Conservation (phyloP, 768 basidiomycete genomes). For the Sutorius australiensis region DNA sequence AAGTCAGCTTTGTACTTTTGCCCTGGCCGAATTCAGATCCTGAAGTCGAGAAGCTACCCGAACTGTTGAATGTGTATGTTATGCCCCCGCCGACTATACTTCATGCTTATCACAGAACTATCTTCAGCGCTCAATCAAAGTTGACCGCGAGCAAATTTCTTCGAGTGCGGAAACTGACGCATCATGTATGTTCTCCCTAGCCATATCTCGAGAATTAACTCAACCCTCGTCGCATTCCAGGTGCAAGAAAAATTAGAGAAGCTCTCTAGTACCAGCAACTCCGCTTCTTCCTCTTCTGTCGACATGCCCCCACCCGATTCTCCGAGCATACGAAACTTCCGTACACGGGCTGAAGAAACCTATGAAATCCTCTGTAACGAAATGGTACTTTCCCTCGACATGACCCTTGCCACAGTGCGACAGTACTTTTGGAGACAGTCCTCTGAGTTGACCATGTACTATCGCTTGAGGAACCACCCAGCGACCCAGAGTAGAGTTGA, state of each 20-base stretch:
- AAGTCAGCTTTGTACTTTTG: constrained; percentile 86
- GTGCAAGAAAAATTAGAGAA: constrained; percentile 82
- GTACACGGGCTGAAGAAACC: constrained; percentile 53
- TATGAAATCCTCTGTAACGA: constrained; percentile 91
- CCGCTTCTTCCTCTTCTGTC: constrained; percentile 30
- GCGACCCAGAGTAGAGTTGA: constrained; percentile 1
- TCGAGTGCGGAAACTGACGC: constrained; percentile 77
- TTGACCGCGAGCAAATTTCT: constrained; percentile 85
- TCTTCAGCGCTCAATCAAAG: constrained; percentile 67
- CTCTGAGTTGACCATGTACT: constrained; percentile 71
- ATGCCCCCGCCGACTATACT: background rate
- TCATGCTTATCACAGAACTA: background rate
- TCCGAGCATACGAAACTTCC: constrained; percentile 21
- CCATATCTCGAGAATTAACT: background rate
- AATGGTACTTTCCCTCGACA: constrained; percentile 72
- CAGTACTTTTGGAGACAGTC: constrained; percentile 85
- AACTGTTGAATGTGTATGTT: constrained; percentile 81
- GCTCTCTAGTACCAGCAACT: constrained; percentile 36
- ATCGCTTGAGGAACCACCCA: constrained; percentile 46
- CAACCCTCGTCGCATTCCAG: constrained; percentile 34
- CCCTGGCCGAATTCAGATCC: constrained; percentile 65
- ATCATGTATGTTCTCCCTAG: constrained; percentile 56
- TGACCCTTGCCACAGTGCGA: constrained; percentile 87
- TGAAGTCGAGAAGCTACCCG: constrained; percentile 61
- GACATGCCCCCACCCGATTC: constrained; percentile 36